Conservation (phyloP, 768 basidiomycete species). For the Tubosaeta sp. region DNA sequence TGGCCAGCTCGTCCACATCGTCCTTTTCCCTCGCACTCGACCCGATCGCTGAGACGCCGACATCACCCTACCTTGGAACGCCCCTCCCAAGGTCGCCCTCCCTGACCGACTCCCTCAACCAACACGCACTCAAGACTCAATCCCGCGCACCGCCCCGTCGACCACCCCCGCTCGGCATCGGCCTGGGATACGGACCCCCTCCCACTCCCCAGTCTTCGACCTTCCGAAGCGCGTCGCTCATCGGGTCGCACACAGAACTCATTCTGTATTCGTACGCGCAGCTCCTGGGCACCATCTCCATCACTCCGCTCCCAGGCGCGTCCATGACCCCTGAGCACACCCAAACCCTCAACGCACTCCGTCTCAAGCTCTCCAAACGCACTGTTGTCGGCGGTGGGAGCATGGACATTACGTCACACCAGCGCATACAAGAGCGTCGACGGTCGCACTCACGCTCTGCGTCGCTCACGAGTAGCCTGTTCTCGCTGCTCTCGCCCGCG, state of each 20-base stretch:
- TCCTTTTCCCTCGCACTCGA: slow-evolving; percentile 47
- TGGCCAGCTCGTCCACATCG: slow-evolving; percentile 39
- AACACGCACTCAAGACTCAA: slow-evolving; percentile 20
- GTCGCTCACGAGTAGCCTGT: slow-evolving; percentile 48
- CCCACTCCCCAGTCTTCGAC: slow-evolving; percentile 17
- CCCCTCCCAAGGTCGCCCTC: slow-evolving; percentile 28
- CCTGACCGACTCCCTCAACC: slow-evolving; percentile 26
- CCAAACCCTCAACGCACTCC: slow-evolving; percentile 42
- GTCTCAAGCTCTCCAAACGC: slow-evolving; percentile 45
- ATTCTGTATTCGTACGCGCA: slow-evolving; percentile 86
- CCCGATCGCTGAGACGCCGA: slow-evolving; percentile 43
- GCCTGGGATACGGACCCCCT: slow-evolving; percentile 44
- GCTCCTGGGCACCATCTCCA: slow-evolving; percentile 60
- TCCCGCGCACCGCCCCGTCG: slow-evolving; percentile 31
- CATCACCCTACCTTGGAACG: slow-evolving; percentile 35
- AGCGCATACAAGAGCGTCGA: slow-evolving; percentile 19
- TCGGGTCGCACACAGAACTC: slow-evolving; percentile 54
- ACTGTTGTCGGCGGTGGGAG: slow-evolving; percentile 58
- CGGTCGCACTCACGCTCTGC: slow-evolving; percentile 45
- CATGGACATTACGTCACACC: slow-evolving; percentile 65
- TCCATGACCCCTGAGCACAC: slow-evolving; percentile 43
- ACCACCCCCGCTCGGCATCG: slow-evolving; percentile 42
- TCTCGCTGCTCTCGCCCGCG: slow-evolving; percentile 44
- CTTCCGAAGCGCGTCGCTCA: slow-evolving; percentile 42
- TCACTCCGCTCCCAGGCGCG: slow-evolving; percentile 46